Evolutionary conservation across 208 protist genomes (phyloP).

Genomic region (Leishmania gerbilli): DNA sequence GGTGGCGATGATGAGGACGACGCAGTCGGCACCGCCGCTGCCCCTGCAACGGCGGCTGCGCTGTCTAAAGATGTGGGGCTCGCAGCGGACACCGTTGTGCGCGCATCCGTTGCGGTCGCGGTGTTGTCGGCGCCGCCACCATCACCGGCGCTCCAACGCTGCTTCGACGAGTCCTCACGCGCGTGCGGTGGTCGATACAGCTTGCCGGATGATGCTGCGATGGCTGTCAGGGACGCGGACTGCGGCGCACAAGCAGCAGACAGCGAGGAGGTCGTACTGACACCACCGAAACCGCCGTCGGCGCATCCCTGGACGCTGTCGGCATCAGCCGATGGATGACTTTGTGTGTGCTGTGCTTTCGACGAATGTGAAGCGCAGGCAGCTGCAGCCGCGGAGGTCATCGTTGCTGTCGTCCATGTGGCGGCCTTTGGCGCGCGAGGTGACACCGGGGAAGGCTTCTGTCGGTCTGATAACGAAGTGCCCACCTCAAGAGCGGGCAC

Average conservation of each 20-base stretch:
- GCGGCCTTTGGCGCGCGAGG: neutral
- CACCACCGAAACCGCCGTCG: no score
- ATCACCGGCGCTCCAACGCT: neutral
- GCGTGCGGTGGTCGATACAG: constrained; percentile 30
- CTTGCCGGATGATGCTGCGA: constrained; percentile 1
- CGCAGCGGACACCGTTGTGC: neutral
- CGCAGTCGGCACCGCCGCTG: neutral
- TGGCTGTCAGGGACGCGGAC: neutral
- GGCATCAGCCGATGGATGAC: neutral
- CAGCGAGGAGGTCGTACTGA: neutral
- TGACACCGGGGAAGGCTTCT: neutral
- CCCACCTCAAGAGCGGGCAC: constrained; percentile 11
- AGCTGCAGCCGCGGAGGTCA: neutral
- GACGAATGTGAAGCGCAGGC: neutral
- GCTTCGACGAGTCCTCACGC: constrained; percentile 14
- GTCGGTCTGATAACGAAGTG: constrained; percentile 18
- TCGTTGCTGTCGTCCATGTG: neutral
- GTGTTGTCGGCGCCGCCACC: neutral
- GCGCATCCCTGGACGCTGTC: neutral
- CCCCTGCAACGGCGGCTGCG: neutral
- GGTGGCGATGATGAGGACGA: neutral
- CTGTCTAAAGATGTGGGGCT: neutral
- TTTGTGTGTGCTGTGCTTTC: neutral
- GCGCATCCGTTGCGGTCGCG: neutral
- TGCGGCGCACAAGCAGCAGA: neutral